Evolutionary conservation across 148 eudicot genomes (phyloP).

Genomic region (Hydrangea macrophylla): DNA sequence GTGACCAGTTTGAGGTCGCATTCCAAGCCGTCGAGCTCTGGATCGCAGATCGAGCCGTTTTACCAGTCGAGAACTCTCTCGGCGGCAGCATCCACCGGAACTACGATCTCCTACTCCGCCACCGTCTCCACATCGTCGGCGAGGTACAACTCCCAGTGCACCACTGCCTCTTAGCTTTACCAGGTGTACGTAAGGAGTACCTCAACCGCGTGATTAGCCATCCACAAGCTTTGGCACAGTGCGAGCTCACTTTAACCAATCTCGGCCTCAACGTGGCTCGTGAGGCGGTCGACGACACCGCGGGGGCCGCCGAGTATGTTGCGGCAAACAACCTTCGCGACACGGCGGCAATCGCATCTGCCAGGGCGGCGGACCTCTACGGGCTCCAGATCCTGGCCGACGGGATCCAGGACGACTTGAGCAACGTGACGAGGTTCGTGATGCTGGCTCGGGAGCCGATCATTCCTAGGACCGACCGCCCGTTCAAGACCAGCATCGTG

Average conservation of each 20-base stretch:
- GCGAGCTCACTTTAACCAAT: slow-evolving; percentile 75
- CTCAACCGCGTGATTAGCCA: slow-evolving; percentile 73
- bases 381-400: slow-evolving; percentile 75
- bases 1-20: slow-evolving; percentile 91
- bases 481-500: slow-evolving; percentile 96
- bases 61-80: slow-evolving; percentile 66
- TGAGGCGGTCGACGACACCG: slow-evolving; percentile 90
- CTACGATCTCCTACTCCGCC: slow-evolving; percentile 63
- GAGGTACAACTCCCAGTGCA: slow-evolving; percentile 88
- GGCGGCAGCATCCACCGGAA: slow-evolving; percentile 74
- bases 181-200: slow-evolving; percentile 69
- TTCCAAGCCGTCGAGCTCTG: slow-evolving; percentile 87
- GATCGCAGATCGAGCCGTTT: slow-evolving; percentile 70
- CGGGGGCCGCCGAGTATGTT: slow-evolving; percentile 84
- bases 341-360: slow-evolving; percentile 85
- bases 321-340: slow-evolving; percentile 58
- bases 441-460: slow-evolving; percentile 95
- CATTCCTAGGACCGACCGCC: slow-evolving; percentile 80
- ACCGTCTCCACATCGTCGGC: slow-evolving; percentile 73
- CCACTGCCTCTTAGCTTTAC: slow-evolving; percentile 78
- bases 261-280: slow-evolving; percentile 64
- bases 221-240: slow-evolving; percentile 84
- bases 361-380: slow-evolving; percentile 80
- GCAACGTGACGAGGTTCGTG: slow-evolving; percentile 88
- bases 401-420: slow-evolving; percentile 86